Percentiles rank a stretch among this genome's conserved stretches.
Evolutionary conservation across 352 stramenopile genomes (phyloP).

Genomic region (Phytopythium delawarense): DNA sequence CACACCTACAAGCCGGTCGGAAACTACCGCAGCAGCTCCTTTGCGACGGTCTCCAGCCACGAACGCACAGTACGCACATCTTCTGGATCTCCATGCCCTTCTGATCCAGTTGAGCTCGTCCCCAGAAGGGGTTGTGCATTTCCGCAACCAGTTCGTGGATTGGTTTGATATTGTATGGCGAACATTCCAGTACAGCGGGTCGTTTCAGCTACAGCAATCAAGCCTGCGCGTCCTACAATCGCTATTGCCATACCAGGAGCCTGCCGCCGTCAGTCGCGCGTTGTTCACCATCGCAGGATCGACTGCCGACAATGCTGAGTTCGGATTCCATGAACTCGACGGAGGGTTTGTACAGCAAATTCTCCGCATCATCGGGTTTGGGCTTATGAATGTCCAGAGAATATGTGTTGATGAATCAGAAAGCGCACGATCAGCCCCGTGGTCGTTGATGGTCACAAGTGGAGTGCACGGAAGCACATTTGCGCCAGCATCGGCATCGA

Average conservation of each 20-base stretch:
- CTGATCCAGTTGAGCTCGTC: slow-evolving; percentile 42
- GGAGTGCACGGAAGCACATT: slow-evolving; percentile 32
- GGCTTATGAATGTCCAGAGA: neutral
- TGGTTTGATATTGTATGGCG: slow-evolving; percentile 61
- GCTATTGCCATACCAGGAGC: slow-evolving; percentile 33
- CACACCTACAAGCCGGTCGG: neutral
- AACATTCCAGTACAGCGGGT: slow-evolving; percentile 41
- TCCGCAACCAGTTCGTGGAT: slow-evolving; percentile 21
- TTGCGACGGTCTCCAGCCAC: too few relatives aligned
- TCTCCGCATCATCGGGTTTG: slow-evolving; percentile 42
- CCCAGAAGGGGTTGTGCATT: slow-evolving; percentile 43
- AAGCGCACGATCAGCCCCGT: slow-evolving; percentile 9
- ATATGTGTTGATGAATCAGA: neutral
- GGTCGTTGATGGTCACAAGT: slow-evolving; percentile 21
- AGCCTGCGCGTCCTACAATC: slow-evolving; percentile 44
- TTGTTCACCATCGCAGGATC: slow-evolving; percentile 10
- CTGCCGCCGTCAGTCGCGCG: slow-evolving; percentile 16
- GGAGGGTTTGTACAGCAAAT: slow-evolving; percentile 43
- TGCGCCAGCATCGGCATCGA: slow-evolving; percentile 10
- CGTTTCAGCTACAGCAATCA: slow-evolving; percentile 57
- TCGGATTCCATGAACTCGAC: slow-evolving; percentile 23
- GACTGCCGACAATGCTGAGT: neutral
- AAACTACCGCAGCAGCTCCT: too few relatives aligned
- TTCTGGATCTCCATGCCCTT: slow-evolving; percentile 33
- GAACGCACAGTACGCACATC: neutral